Evolutionary conservation across 176 grass and related monocot species (phyloP), one percentile per base, ranked within the genome.

Genomic region (Canna indica): DNA sequence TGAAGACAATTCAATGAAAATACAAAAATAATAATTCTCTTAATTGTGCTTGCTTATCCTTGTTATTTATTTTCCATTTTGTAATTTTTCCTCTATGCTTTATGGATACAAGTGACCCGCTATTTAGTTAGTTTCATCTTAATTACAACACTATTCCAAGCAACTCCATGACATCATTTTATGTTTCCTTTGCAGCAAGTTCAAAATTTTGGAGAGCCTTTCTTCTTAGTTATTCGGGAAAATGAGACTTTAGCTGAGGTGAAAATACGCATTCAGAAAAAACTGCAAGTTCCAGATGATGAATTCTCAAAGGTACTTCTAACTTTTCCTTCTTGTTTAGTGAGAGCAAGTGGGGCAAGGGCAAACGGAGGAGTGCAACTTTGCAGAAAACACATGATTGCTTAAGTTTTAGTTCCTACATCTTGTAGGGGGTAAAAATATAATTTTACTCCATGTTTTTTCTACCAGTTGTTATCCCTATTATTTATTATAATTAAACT

Each of bases 221-320:
- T 86, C 56, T 86, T 90, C 67, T 83, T 90, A 29, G 67, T 90
- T 73, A 83, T 90, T 73, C 80, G 27, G 50, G 87, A 90, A 73
- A 78, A 75, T 9, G 87, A 90, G 72, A 48, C 78, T 79, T 69
- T 90, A 63, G 80, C 81, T 15, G 75, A 83, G 64, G 77, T 83
- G 31, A 90, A 90, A 83, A 47, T 79, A 29, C 78, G 88, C 14
- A 84, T 90, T 78, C 88, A 90, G 62, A 90, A 90, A 66, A 90
- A 83, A 76, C 78, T 90, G 77, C 83, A 76, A 79, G 78, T 90
- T 73, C 67, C 83, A 73, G 87, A 90, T 59, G 87, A 90, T 30
- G 75, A 81, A 64, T 86, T 90, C 56, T 5, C 79, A 14, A 90
- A 90, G 83, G 87, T 90, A 65, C 8, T 65, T 65, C 6, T 61